Evolutionary conservation across 352 stramenopile genomes (phyloP), one percentile per base, ranked within the genome.

Genomic region (Pythium brachiatum): DNA sequence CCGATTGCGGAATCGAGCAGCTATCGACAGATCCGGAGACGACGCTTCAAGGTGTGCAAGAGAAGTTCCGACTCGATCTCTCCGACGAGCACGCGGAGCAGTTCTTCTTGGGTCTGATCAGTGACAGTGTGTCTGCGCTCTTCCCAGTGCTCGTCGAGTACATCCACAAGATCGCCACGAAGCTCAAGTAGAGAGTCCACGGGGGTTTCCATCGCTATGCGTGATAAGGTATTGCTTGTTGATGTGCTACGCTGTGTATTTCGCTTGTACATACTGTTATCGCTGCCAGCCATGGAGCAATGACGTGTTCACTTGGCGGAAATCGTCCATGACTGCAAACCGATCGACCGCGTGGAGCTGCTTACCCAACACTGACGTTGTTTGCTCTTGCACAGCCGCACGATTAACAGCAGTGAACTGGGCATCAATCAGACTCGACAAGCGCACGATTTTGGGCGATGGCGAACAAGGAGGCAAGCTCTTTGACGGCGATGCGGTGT

Each of bases 71-170:
- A 20, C 79, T 99, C 43, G 96, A 99, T 67, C 76, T 99, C 34
- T 98, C 89, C 9, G 96, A 99, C 74, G 96, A 99, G 68, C 90
- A 99, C 68, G 97, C 97, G 6, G 97, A 99, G 60, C 80, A 95
- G 32, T 99, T 98, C 78, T 99, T 99, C 69, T 69, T 99, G 9
- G 83, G 79, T 6, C 86, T 99, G 26, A 99, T 99, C 66, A 94
- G 89, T 58, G 95, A 99, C 65, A 98, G 90, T 68, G 84, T 99
- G 29, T 90, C 82, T 31, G 95, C 96, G 20, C 78, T 99, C 66
- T 81, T 95, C 70, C 87, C 86, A 13, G 74, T 94, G 50, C 72
- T 97, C 58, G 80, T 95, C 53, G 89, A 97, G 53, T 88, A 89
- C 62, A 91, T 95, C 23, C 89, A 97, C 72, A 94, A 96, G 69